Evolutionary conservation across 306 rosid genomes (phyloP).

Genomic region (Lupinus albus): DNA sequence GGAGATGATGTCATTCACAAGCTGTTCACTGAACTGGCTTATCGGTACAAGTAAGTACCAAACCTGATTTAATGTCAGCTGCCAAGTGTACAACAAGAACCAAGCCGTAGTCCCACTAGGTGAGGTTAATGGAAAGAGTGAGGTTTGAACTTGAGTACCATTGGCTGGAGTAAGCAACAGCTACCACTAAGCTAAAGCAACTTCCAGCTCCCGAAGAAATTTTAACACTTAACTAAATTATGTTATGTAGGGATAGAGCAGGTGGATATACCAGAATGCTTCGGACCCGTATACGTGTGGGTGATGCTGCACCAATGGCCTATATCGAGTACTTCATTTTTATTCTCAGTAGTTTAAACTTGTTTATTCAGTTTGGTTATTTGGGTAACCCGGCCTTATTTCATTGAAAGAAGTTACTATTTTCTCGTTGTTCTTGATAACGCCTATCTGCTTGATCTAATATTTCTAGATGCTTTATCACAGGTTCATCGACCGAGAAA

Average conservation of each 20-base stretch:
- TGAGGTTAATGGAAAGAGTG: too few relatives aligned
- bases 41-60: slow-evolving; percentile 73
- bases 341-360: slow-evolving; percentile 9
- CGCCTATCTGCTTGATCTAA: slow-evolving; percentile 6
- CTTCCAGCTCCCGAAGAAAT: too few relatives aligned
- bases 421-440: slow-evolving; percentile 19
- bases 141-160: too few relatives aligned
- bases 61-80: slow-evolving; percentile 19
- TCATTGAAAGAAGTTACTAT: not conserved
- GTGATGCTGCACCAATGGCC: slow-evolving; percentile 99
- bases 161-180: too few relatives aligned
- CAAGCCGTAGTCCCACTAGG: too few relatives aligned
- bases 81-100: not conserved
- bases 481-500: slow-evolving; percentile 85
- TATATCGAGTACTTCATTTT: slow-evolving; percentile 74
- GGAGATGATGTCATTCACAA: slow-evolving; percentile 96
- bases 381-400: not conserved
- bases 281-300: slow-evolving; percentile 88
- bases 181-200: too few relatives aligned
- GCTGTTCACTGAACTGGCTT: slow-evolving; percentile 86
- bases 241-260: slow-evolving; percentile 70
- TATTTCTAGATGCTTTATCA: slow-evolving; percentile 18
- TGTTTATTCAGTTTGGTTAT: slow-evolving; percentile 1
- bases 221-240: slow-evolving; percentile 25
- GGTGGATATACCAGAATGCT: slow-evolving; percentile 96